Conservation (phyloP, 305 asterid genomes). For the Fraxinus sp. region DNA sequence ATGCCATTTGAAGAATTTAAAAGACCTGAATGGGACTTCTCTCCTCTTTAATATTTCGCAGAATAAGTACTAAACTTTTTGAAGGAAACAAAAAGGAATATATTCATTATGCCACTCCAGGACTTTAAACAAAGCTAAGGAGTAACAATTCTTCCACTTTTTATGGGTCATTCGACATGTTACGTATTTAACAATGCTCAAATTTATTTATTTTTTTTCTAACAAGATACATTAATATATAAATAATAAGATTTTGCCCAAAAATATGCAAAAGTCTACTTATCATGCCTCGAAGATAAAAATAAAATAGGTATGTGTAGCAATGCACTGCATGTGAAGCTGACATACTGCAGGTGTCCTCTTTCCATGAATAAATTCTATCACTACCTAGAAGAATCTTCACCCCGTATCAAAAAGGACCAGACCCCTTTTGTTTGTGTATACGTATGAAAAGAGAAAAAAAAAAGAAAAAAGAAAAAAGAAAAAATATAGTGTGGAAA, state of each 20-base stretch:
- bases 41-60: conserved; percentile 40
- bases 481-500: background rate
- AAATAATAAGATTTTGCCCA: background rate
- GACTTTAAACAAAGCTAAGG: conserved; percentile 57
- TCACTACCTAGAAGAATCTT: background rate
- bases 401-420: background rate
- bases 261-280: background rate
- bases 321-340: background rate
- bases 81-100: conserved; percentile 64
- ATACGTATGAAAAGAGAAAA: background rate
- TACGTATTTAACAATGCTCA: conserved; percentile 22
- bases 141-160: conserved; percentile 41
- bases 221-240: background rate
- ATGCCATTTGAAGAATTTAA: conserved; percentile 46
- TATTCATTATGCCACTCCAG: conserved; percentile 59
- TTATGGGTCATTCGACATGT: conserved; percentile 17
- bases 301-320: background rate
- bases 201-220: background rate
- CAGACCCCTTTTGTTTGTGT: background rate
- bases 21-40: conserved; percentile 39
- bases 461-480: background rate
- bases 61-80: conserved; percentile 66
- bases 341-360: background rate
- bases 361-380: background rate
- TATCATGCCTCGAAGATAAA: background rate